Percentiles rank a stretch among this genome's conserved stretches.
Evolutionary conservation across 2,329 filamentous ascomycete genomes (phyloP).

Genomic region (Aspergillus alliaceus): DNA sequence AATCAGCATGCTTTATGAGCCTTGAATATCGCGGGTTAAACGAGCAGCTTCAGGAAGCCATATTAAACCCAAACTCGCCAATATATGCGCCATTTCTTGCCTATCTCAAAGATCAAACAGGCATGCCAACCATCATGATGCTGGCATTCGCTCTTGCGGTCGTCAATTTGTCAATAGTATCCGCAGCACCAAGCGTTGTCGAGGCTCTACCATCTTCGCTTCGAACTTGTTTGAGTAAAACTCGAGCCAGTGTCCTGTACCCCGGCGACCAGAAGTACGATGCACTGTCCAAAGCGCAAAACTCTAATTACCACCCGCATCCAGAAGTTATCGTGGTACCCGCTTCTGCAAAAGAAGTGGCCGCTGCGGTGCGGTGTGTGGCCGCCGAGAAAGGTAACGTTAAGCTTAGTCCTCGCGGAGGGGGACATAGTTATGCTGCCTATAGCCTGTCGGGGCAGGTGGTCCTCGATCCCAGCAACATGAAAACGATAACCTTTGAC

Average conservation of each 20-base stretch:
- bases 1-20: too few relatives aligned
- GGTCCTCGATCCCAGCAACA: constrained; percentile 5
- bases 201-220: constrained; percentile 3
- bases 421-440: constrained; percentile 11
- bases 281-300: constrained; percentile 1
- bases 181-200: too few relatives aligned
- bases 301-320: constrained; percentile 6
- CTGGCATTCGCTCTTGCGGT: too few relatives aligned
- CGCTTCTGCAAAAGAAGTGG: constrained; percentile 2
- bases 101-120: too few relatives aligned
- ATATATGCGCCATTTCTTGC: too few relatives aligned
- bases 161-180: too few relatives aligned
- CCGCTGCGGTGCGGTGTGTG: constrained; percentile 4
- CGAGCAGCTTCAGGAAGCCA: too few relatives aligned
- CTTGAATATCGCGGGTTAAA: too few relatives aligned
- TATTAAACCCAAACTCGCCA: too few relatives aligned
- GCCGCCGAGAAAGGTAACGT: constrained; percentile 4
- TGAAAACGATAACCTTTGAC: constrained; percentile 5
- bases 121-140: too few relatives aligned
- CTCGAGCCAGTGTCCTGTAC: background rate
- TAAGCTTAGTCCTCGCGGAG: constrained; percentile 7
- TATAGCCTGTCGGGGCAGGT: constrained; percentile 8
- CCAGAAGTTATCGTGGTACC: constrained; percentile 6
- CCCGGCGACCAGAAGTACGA: background rate
- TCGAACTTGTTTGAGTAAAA: background rate